phyloP scores from a whole-genome alignment of 2,329 filamentous ascomycete genomes.

The Calonectria fujianensis region DNA sequence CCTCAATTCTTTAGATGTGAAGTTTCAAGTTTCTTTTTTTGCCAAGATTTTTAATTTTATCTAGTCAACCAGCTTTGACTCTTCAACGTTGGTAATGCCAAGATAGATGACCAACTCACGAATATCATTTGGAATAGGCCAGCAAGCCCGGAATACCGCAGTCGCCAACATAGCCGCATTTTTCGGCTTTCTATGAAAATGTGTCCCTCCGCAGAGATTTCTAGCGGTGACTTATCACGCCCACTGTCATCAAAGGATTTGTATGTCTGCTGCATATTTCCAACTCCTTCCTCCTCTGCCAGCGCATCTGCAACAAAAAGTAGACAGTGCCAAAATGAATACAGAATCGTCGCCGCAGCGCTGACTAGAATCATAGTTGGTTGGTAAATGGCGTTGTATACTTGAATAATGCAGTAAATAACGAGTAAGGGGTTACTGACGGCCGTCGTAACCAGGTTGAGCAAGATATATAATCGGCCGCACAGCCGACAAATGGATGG shows the following conservation, averaged over 20 bases:
- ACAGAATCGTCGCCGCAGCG: neutral
- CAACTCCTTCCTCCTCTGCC: slow-evolving; percentile 1
- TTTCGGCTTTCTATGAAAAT: neutral
- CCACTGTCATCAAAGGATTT: neutral
- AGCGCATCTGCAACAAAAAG: slow-evolving; percentile 15
- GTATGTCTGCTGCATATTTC: neutral
- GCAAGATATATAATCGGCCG: neutral
- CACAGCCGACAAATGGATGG: neutral
- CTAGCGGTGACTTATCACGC: neutral
- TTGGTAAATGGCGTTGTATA: neutral
- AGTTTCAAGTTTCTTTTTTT: neutral
- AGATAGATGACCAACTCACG: slow-evolving; percentile 12
- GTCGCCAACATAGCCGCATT: neutral
- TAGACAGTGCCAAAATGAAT: slow-evolving; percentile 9
- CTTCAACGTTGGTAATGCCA: slow-evolving; percentile 6
- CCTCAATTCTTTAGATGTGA: neutral
- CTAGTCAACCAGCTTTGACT: slow-evolving; percentile 21
- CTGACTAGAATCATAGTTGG: neutral
- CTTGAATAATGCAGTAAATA: neutral
- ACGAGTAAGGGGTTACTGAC: slow-evolving; percentile 14
- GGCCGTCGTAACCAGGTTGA: neutral
- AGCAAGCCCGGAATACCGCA: slow-evolving; percentile 5
- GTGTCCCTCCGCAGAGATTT: neutral
- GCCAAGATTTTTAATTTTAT: neutral
- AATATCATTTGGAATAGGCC: slow-evolving; percentile 12